Evolutionary conservation across 176 grass and related monocot species (phyloP).

Genomic region (Melocanna baccifera): DNA sequence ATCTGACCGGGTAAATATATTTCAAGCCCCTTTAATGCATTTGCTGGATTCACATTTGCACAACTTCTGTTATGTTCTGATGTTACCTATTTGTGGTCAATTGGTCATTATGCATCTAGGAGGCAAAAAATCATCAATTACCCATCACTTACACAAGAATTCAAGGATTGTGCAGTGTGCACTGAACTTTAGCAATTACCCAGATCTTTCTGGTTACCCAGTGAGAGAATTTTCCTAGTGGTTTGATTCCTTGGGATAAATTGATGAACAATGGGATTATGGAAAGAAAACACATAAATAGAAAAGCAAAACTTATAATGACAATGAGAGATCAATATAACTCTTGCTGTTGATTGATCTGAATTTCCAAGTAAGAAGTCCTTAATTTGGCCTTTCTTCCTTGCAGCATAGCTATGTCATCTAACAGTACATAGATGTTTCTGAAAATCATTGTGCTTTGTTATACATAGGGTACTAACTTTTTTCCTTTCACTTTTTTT

Average conservation of each 20-base stretch:
- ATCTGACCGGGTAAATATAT: constrained; percentile 71
- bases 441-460: constrained; percentile 2
- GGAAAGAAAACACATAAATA: background rate
- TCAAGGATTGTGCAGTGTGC: background rate
- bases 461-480: constrained; percentile 4
- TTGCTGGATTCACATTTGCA: constrained; percentile 22
- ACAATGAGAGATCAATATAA: background rate
- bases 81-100: constrained; percentile 3
- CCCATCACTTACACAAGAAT: background rate
- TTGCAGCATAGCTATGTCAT: constrained; percentile 1
- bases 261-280: background rate
- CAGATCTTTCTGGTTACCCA: constrained; percentile 9
- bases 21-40: constrained; percentile 2
- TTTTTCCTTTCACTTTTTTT: background rate
- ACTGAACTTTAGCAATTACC: background rate
- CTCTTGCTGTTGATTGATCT: background rate
- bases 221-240: background rate
- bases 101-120: constrained; percentile 12
- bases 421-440: background rate
- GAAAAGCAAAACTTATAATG: background rate
- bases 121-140: background rate
- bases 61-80: constrained; percentile 9
- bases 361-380: background rate
- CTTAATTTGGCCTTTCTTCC: constrained; percentile 6
- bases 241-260: constrained; percentile 20